These are phyloP conservation scores for Lithohypha guttulata DNA, from an alignment of 2,329 filamentous ascomycete species.

Conservation along the genomic window DNA sequence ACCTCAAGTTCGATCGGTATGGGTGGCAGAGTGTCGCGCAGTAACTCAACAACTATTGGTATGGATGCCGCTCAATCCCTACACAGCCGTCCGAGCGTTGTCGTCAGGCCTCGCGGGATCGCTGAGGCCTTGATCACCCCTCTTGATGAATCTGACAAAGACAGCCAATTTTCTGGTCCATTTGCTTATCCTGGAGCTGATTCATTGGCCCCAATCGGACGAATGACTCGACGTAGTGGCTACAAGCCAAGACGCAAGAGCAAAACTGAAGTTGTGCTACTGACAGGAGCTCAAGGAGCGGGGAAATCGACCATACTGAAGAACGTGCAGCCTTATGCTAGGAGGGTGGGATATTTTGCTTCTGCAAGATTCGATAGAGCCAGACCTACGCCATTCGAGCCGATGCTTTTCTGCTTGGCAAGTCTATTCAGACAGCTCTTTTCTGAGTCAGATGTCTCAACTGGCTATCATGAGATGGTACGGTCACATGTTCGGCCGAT, in stretches of 20 bases:
- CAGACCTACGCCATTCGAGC: slow-evolving; percentile 50
- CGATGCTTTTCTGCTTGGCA: slow-evolving; percentile 49
- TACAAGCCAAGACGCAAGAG: slow-evolving; percentile 41
- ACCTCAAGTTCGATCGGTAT: slow-evolving; percentile 39
- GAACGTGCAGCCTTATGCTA: slow-evolving; percentile 45
- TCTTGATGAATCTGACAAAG: slow-evolving; percentile 26
- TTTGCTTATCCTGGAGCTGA: slow-evolving; percentile 25
- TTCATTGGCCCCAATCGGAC: slow-evolving; percentile 22
- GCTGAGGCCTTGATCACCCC: slow-evolving; percentile 12
- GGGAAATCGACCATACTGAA: slow-evolving; percentile 53
- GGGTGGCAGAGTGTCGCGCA: slow-evolving; percentile 27
- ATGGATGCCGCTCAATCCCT: slow-evolving; percentile 7
- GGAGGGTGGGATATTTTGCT: slow-evolving; percentile 50
- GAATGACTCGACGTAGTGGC: slow-evolving; percentile 31
- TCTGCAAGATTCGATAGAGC: slow-evolving; percentile 50
- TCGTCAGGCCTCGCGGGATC: slow-evolving; percentile 11
- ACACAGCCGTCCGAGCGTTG: slow-evolving; percentile 1
- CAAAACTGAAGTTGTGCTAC: slow-evolving; percentile 50
- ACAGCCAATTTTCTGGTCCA: slow-evolving; percentile 26
- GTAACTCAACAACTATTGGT: slow-evolving; percentile 28
- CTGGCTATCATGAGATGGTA: slow-evolving; percentile 50
- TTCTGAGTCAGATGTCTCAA: slow-evolving; percentile 51
- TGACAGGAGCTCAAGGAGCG: slow-evolving; percentile 46
- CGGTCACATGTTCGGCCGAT: slow-evolving; percentile 45
- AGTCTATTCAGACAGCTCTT: slow-evolving; percentile 55